Percentiles rank a stretch among this genome's conserved stretches.
These are phyloP conservation scores for Eucalyptus polyanthemos DNA, from an alignment of 345 rosid species.

Conservation along the genomic window DNA sequence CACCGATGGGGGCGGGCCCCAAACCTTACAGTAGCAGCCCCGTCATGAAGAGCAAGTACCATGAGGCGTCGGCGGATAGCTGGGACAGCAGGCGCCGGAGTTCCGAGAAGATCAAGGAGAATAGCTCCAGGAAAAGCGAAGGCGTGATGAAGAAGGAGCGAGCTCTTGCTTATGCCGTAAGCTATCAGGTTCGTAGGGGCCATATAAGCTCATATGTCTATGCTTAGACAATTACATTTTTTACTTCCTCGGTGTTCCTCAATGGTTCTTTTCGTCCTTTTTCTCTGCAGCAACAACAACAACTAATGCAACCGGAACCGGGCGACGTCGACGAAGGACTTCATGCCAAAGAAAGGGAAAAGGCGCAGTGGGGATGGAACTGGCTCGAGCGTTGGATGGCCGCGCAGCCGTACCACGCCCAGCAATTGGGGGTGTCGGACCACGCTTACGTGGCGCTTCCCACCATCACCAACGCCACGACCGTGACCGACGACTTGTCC, in stretches of 20 bases:
- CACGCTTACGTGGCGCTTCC: constrained; percentile 42
- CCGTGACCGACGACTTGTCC: constrained; percentile 52
- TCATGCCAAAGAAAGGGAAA: constrained; percentile 23
- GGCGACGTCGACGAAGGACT: constrained; percentile 19
- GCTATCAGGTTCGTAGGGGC: constrained; percentile 44
- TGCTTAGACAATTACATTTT: background rate
- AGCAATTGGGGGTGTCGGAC: constrained; percentile 26
- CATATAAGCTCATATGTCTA: background rate
- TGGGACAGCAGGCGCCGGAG: constrained; percentile 34
- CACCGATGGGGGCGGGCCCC: background rate
- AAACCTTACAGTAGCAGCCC: background rate
- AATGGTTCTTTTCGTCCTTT: background rate
- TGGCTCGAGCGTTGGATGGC: constrained; percentile 98
- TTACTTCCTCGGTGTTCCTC: background rate
- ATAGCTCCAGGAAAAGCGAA: constrained; percentile 34
- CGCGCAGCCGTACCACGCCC: constrained; percentile 43
- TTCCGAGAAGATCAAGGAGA: constrained; percentile 24
- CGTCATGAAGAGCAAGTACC: constrained; percentile 2
- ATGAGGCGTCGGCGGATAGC: background rate
- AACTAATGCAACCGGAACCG: constrained; percentile 1
- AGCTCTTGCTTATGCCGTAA: constrained; percentile 93
- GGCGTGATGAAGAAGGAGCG: constrained; percentile 64
- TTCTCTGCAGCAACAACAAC: constrained; percentile 23
- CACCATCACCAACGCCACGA: constrained; percentile 23
- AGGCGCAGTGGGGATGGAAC: constrained; percentile 79